A percentile compares a stretch with the other conserved stretches of the same genome.
These are phyloP conservation scores for Fagopyrum tataricum DNA, from an alignment of 148 eudicot species.

Conservation along the genomic window DNA sequence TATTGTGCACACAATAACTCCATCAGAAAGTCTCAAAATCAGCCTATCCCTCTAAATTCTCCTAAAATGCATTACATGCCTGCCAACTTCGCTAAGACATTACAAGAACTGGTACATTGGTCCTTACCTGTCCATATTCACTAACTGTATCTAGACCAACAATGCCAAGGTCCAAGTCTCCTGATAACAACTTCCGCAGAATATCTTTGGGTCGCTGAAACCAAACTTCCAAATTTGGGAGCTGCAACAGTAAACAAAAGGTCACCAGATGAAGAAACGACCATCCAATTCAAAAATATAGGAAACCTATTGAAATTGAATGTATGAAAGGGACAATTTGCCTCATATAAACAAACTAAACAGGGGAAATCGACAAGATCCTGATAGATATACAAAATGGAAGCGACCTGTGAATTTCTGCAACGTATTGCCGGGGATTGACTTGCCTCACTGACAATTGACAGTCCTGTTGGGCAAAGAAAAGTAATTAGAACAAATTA, in stretches of 20 bases:
- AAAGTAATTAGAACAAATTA: background rate
- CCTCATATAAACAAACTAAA: background rate
- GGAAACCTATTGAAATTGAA: background rate
- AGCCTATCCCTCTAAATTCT: too few relatives aligned
- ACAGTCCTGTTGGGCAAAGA: conserved; percentile 47
- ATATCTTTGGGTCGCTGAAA: conserved; percentile 94
- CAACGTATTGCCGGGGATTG: conserved; percentile 95
- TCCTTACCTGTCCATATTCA: conserved; percentile 80
- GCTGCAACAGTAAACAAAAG: conserved; percentile 34
- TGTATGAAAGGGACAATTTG: too few relatives aligned
- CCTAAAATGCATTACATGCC: too few relatives aligned
- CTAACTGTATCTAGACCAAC: conserved; percentile 78
- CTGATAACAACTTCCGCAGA: conserved; percentile 83
- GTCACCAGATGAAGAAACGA: background rate
- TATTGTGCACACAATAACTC: background rate
- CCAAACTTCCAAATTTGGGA: conserved; percentile 86
- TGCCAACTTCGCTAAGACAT: too few relatives aligned
- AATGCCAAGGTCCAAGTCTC: conserved; percentile 94
- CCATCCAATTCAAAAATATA: background rate
- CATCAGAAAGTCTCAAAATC: background rate
- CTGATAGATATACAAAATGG: background rate
- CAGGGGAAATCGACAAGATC: background rate
- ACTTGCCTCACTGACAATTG: conserved; percentile 83
- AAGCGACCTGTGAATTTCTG: conserved; percentile 83
- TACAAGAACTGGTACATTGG: conserved; percentile 8